Percentiles rank a stretch among this genome's conserved stretches.
phyloP scores from a whole-genome alignment of 2,329 filamentous ascomycete species.

The Blastomyces silverae region DNA sequence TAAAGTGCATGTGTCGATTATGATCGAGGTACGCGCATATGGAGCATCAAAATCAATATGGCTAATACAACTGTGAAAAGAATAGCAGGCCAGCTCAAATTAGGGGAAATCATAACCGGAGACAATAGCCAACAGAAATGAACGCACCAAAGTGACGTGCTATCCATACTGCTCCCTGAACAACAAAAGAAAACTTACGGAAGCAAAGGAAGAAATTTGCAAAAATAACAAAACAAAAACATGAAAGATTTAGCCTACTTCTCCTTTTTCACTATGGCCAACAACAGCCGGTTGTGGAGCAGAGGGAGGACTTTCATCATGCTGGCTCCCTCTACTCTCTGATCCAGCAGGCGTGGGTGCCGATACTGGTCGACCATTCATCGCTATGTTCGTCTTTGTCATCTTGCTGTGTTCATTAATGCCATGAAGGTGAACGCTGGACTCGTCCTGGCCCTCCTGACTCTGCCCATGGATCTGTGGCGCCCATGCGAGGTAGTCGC shows the following conservation, averaged over 20 bases:
- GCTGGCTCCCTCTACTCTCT: not conserved
- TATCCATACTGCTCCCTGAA: not conserved
- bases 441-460: constrained; percentile 48
- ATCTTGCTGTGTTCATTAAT: constrained; percentile 55
- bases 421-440: constrained; percentile 54
- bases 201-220: not conserved
- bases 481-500: constrained; percentile 48
- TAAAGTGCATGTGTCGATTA: not conserved
- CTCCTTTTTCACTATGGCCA: constrained; percentile 1
- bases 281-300: not conserved
- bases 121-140: not conserved
- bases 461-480: constrained; percentile 40
- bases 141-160: not conserved
- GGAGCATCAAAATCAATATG: not conserved
- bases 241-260: not conserved
- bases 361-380: not conserved
- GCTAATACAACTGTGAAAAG: not conserved
- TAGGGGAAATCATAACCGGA: not conserved
- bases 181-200: not conserved
- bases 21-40: not conserved
- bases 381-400: constrained; percentile 34
- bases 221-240: constrained; percentile 1
- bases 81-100: not conserved
- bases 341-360: not conserved
- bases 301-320: constrained; percentile 1